Base-by-base conservation (phyloP, 2,329 filamentous ascomycete species). In the Paraphoma chrysanthemicola region DNA sequence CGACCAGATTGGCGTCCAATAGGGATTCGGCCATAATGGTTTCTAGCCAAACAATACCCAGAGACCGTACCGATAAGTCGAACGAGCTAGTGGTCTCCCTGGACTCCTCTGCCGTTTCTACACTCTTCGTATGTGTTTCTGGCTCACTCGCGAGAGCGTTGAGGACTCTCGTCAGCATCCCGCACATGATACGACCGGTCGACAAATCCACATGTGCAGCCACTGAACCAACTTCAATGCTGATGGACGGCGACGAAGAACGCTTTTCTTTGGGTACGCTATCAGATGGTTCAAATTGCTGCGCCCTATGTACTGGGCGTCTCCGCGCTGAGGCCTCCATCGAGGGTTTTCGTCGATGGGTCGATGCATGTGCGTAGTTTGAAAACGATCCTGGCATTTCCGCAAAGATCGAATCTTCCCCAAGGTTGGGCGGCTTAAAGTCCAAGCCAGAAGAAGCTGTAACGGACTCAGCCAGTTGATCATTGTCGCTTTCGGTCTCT, bases 301-400 rank as follows among this genome's bases (percentile, higher is more conserved):
- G 5, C 6, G 53, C 17, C 29, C 57, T 69, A 7, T 57, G 29
- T 14, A 46, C 54, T 10, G 62, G 48, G 36, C 63, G 67, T 36
- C 44, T 64, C 33, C 66, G 66, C 23, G 60, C 47, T 8, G 64
- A 64, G 29, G 66, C 67, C 29, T 69, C 68, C 48, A 65, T 41
- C 1, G 69, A 67, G 44, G 53, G 52, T 50, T 66, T 69, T 12
- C 63, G 67, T 45, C 71, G 68, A 10, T 72, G 63, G 9, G 74
- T 71, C 6, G 75, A 77, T 29, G 77, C 71, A 42, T 81, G 76
- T 2, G 80, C 80, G 60, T 83, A 82, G 23, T 76, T 73, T 0
- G 81, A 82, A 60, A 82, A 83, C 0, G 80, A 76, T 0, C 81
- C 81, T 16, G 81, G 81, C 68, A 81, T 77, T 18, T 77, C 71